Percentiles rank a stretch among this genome's conserved stretches.
Conservation (phyloP, 306 rosid genomes). For the Macrotyloma uniflorum region DNA sequence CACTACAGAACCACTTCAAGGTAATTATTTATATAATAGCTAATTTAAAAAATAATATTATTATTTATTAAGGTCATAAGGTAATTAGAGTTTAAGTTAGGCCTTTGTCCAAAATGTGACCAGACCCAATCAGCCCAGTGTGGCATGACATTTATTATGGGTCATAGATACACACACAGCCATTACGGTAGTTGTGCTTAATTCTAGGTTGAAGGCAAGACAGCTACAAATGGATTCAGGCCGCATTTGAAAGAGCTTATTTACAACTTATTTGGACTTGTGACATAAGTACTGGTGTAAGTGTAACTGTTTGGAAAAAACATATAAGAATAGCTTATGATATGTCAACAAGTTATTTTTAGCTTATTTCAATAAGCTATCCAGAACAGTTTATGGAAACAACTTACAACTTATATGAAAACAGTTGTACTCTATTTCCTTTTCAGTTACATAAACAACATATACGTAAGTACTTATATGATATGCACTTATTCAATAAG, state of each 20-base stretch:
- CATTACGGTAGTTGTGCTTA: conserved; percentile 4
- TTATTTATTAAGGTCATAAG: background rate
- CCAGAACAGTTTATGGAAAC: background rate
- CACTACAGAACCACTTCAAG: background rate
- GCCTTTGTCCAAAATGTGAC: background rate
- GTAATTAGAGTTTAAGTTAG: conserved; percentile 3
- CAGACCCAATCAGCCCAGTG: background rate
- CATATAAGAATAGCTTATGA: background rate
- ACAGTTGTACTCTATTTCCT: background rate
- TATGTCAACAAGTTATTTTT: background rate
- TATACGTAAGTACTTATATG: background rate
- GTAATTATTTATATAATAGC: background rate
- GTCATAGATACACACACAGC: conserved; percentile 1
- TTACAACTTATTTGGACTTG: background rate
- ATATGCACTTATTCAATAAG: background rate
- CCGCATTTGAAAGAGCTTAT: background rate
- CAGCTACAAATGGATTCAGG: conserved; percentile 19
- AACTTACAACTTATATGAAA: background rate
- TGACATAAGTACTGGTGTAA: background rate
- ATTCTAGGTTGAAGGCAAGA: background rate
- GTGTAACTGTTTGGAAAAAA: background rate
- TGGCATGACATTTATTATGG: background rate
- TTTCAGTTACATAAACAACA: background rate
- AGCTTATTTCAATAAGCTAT: background rate
- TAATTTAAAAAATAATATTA: background rate